phyloP scores from a whole-genome alignment of 1,284 basidiomycete species.

The Pholiota adiposa region DNA sequence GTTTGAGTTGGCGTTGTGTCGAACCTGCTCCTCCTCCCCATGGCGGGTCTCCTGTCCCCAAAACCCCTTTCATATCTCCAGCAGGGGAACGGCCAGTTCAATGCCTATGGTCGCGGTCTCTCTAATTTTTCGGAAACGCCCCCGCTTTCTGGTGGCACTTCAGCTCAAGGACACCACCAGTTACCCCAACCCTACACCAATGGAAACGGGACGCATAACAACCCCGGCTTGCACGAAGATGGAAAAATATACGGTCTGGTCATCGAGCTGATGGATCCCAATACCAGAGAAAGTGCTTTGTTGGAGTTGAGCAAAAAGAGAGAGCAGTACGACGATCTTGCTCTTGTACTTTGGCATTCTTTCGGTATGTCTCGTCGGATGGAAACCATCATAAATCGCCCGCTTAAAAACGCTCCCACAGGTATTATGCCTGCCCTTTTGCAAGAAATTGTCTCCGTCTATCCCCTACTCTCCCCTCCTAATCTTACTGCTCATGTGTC shows the following conservation, averaged over 20 bases:
- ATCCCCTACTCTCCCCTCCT: constrained; percentile 94
- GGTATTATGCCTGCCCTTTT: constrained; percentile 99
- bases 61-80: constrained; percentile 69
- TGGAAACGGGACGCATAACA: constrained; percentile 17
- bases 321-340: constrained; percentile 98
- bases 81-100: constrained; percentile 48
- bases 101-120: constrained; percentile 51
- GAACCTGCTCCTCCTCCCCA: constrained; percentile 29
- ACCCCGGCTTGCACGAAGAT: constrained; percentile 61
- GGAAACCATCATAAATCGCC: background rate
- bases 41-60: constrained; percentile 63
- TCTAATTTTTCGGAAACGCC: constrained; percentile 57
- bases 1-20: background rate
- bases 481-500: constrained; percentile 97
- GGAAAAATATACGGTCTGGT: constrained; percentile 84
- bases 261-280: constrained; percentile 81
- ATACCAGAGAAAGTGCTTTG: constrained; percentile 84
- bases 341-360: constrained; percentile 97
- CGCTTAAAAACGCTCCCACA: constrained; percentile 34
- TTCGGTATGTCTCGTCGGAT: constrained; percentile 72
- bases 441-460: constrained; percentile 98
- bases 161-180: constrained; percentile 32
- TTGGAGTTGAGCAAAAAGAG: constrained; percentile 98
- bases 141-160: constrained; percentile 37
- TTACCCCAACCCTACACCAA: constrained; percentile 22